Evolutionary conservation across 352 stramenopile genomes (phyloP), one percentile per base, ranked within the genome.

Genomic region (Phytophthora hibernalis): DNA sequence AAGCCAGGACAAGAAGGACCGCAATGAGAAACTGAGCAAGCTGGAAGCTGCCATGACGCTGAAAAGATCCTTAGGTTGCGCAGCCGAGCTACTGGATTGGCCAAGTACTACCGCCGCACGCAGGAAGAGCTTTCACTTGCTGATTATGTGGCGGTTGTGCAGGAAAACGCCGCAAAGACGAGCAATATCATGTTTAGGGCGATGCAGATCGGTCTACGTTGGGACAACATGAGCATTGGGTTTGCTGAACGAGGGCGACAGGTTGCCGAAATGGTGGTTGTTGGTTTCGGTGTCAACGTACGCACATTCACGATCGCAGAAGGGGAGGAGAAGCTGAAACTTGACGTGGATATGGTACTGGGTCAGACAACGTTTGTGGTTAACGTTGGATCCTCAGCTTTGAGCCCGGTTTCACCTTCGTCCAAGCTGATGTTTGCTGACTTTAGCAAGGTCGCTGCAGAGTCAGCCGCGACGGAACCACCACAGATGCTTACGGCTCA

Each of bases 401-500:
- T 76, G 7, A 74, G 60, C 18, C 76, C 70, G 16, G 64, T 67
- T 51, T 79, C 77, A 33, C 70, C 77, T 4, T 82, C 62, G 20
- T 74, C 73, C 7, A 87, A 88, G 66, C 38, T 88, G 16, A 66
- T 90, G 52, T 90, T 79, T 57, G 77, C 72, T 0, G 79, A 90
- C 44, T 89, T 88, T 40, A 82, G 68, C 61, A 76, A 78, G 44
- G 24, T 68, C 13, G 65, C 56, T 26, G 50, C 57, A 18, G 44
- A 67, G 11, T 65, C 52, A n/a, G 68, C 84, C 28, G 54, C 68
- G 13, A 26, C 75, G 21, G 55, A 68, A 35, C 56, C 61, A 8
- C 77, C 77, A 31, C 77, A 87, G 42, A 80, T 88, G 68, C 54
- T 90, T 15, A 80, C 61, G 8, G 73, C 76, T 28, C 70, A 74